Conservation (phyloP, 495 filamentous ascomycete species). For the Ascobolus immersus region DNA sequence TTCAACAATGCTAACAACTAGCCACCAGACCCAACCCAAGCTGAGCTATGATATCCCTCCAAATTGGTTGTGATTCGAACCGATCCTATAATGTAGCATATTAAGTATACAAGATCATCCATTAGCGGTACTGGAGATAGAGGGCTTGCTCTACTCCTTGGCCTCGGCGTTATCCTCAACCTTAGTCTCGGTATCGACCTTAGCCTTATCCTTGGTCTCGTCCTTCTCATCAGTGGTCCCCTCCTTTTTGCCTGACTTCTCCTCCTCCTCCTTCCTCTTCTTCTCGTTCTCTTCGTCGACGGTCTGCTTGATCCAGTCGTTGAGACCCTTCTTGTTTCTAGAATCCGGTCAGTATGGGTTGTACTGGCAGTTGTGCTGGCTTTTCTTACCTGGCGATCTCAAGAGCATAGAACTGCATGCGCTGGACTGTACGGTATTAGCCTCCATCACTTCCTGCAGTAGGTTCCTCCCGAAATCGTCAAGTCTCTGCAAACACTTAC, state of each 20-base stretch:
- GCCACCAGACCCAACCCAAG: too few relatives aligned
- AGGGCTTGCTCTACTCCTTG: slow-evolving; percentile 11
- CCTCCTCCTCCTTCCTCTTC: slow-evolving; percentile 10
- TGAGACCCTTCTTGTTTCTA: slow-evolving; percentile 65
- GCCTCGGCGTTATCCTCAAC: slow-evolving; percentile 16
- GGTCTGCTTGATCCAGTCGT: slow-evolving; percentile 89
- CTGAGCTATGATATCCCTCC: too few relatives aligned
- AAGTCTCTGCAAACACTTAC: slow-evolving; percentile 16
- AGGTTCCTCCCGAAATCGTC: not conserved
- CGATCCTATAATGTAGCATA: too few relatives aligned
- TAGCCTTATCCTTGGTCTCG: slow-evolving; percentile 10
- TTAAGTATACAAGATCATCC: too few relatives aligned
- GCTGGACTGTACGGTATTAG: slow-evolving; percentile 25
- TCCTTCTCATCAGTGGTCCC: slow-evolving; percentile 7
- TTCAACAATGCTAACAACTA: too few relatives aligned
- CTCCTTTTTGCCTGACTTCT: slow-evolving; percentile 5
- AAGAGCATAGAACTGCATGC: slow-evolving; percentile 97
- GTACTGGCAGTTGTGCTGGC: not conserved
- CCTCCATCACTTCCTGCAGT: not conserved
- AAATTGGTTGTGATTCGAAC: too few relatives aligned
- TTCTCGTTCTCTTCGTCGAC: slow-evolving; percentile 24
- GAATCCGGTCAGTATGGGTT: slow-evolving; percentile 4
- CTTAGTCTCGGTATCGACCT: slow-evolving; percentile 13
- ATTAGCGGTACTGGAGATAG: too few relatives aligned
- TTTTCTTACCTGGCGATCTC: slow-evolving; percentile 57